Percentiles rank a stretch among this genome's conserved stretches.
phyloP scores from a whole-genome alignment of 2,329 filamentous ascomycete species.

The Huntiella moniliformis region DNA sequence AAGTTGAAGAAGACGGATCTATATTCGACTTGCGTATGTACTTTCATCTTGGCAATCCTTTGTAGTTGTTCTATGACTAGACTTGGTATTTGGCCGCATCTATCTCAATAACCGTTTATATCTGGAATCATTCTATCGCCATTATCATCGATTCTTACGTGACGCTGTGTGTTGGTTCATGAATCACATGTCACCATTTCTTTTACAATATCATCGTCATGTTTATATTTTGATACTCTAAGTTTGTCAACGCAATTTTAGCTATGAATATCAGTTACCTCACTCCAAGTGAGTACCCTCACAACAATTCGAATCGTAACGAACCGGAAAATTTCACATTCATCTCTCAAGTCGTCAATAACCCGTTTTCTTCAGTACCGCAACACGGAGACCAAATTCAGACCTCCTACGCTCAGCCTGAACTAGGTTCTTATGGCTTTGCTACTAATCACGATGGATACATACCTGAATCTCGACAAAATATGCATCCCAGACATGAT shows the following conservation, averaged over 20 bases:
- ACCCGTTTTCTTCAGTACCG: neutral
- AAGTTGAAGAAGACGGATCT: neutral
- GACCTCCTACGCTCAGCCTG: neutral
- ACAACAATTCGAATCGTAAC: neutral
- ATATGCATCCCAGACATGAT: too few species aligned
- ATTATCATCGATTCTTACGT: too few species aligned
- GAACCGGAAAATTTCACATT: slow-evolving; percentile 1
- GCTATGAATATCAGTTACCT: neutral
- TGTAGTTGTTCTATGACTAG: neutral
- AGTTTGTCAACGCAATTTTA: neutral
- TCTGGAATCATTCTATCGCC: too few species aligned
- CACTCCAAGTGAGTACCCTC: neutral
- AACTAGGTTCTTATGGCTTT: neutral
- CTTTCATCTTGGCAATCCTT: slow-evolving; percentile 4
- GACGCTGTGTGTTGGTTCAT: too few species aligned
- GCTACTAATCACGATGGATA: too few species aligned
- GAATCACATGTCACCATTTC: neutral
- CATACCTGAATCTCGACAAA: too few species aligned
- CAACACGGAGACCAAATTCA: neutral
- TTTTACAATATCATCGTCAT: neutral
- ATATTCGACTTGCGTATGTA: slow-evolving; percentile 6
- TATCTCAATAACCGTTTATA: too few species aligned
- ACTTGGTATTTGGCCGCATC: neutral
- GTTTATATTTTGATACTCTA: neutral
- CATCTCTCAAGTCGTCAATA: slow-evolving; percentile 1